Evolutionary conservation across 2,329 filamentous ascomycete genomes (phyloP).

Genomic region (Blastomyces silverae): DNA sequence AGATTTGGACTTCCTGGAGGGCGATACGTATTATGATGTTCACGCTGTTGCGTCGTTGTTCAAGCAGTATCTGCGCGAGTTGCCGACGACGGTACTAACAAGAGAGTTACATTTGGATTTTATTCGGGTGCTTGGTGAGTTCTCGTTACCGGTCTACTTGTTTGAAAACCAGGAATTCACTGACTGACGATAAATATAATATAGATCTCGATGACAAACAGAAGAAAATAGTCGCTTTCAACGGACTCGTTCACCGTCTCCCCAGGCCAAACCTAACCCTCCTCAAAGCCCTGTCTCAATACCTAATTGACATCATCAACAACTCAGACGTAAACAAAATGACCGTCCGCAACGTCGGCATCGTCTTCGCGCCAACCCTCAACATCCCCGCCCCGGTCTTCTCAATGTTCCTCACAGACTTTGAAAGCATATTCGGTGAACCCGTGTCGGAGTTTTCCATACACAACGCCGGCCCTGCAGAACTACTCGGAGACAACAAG

Average conservation of each 20-base stretch:
- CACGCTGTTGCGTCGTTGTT: slow-evolving; percentile 91
- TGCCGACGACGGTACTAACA: slow-evolving; percentile 86
- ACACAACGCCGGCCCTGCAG: slow-evolving; percentile 35
- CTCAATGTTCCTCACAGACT: slow-evolving; percentile 87
- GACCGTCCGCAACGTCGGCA: slow-evolving; percentile 94
- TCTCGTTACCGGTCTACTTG: neutral
- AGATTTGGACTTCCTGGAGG: slow-evolving; percentile 78
- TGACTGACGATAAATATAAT: slow-evolving; percentile 10
- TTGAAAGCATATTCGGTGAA: slow-evolving; percentile 64
- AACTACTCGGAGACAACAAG: slow-evolving; percentile 36
- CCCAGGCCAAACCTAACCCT: slow-evolving; percentile 75
- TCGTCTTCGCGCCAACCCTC: slow-evolving; percentile 93
- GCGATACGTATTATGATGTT: slow-evolving; percentile 80
- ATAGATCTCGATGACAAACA: slow-evolving; percentile 63
- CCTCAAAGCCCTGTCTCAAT: slow-evolving; percentile 75
- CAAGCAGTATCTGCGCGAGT: slow-evolving; percentile 87
- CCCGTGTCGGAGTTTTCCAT: neutral
- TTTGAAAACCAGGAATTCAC: neutral
- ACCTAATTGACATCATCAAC: slow-evolving; percentile 86
- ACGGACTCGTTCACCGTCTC: slow-evolving; percentile 69
- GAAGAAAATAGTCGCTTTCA: slow-evolving; percentile 71
- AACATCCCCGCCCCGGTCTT: slow-evolving; percentile 96
- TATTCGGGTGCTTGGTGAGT: slow-evolving; percentile 62
- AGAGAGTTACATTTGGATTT: slow-evolving; percentile 87
- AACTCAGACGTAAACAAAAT: slow-evolving; percentile 92